Percentiles rank a stretch among this genome's conserved stretches.
Evolutionary conservation across 2,329 filamentous ascomycete species (phyloP).

Genomic region (Elsinoe perseae): DNA sequence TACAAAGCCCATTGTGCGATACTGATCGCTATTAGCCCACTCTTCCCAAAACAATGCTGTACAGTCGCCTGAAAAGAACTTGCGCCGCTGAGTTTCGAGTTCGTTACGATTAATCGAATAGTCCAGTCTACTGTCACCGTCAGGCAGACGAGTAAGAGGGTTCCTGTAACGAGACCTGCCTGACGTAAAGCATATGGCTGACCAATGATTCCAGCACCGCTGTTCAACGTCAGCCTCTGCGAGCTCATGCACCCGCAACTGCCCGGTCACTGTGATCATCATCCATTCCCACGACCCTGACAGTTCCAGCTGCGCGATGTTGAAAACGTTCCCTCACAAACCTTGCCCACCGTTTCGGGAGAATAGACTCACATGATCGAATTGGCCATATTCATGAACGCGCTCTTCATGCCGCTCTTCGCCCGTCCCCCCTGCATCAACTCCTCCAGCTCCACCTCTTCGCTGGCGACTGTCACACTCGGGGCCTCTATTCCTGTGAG

Average conservation of each 20-base stretch:
- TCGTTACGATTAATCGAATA: slow-evolving; percentile 91
- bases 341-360: background rate
- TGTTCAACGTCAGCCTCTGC: slow-evolving; percentile 19
- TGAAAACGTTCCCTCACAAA: too few relatives aligned
- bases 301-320: background rate
- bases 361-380: slow-evolving; percentile 66
- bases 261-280: too few relatives aligned
- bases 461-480: slow-evolving; percentile 61
- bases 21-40: slow-evolving; percentile 80
- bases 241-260: background rate
- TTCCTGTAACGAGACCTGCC: slow-evolving; percentile 75
- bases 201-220: slow-evolving; percentile 59
- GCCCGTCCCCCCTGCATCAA: slow-evolving; percentile 58
- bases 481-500: slow-evolving; percentile 79
- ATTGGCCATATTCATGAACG: slow-evolving; percentile 99
- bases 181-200: slow-evolving; percentile 96
- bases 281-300: background rate
- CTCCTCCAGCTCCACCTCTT: slow-evolving; percentile 50
- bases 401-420: slow-evolving; percentile 75
- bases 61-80: slow-evolving; percentile 94
- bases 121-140: slow-evolving; percentile 94
- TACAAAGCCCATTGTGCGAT: slow-evolving; percentile 91
- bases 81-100: slow-evolving; percentile 90
- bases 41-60: slow-evolving; percentile 84
- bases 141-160: slow-evolving; percentile 67